Conservation (phyloP, 2,329 filamentous ascomycete genomes). For the Malbranchea zuffiana region DNA sequence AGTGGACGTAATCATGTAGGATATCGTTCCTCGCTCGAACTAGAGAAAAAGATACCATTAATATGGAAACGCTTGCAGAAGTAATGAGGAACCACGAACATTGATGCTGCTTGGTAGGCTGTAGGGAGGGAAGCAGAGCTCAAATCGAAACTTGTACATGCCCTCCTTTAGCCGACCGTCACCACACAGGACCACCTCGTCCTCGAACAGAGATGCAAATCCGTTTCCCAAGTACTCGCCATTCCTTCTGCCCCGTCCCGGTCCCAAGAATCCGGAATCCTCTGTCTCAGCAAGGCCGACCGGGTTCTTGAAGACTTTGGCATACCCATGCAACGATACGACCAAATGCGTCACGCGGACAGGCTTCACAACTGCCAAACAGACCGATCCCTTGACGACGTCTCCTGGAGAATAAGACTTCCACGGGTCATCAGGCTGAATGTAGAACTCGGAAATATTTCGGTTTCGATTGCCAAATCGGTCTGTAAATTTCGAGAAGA, state of each 20-base stretch:
- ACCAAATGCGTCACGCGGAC: slow-evolving; percentile 54
- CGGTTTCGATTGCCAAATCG: slow-evolving; percentile 44
- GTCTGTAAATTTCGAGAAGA: slow-evolving; percentile 46
- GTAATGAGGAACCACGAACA: slow-evolving; percentile 45
- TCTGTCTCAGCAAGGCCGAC: slow-evolving; percentile 45
- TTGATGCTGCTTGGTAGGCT: slow-evolving; percentile 77
- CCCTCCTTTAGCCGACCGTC: slow-evolving; percentile 53
- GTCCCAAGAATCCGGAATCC: slow-evolving; percentile 40
- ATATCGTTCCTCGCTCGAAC: slow-evolving; percentile 92
- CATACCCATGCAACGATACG: slow-evolving; percentile 52
- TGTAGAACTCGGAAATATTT: slow-evolving; percentile 50
- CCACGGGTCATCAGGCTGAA: slow-evolving; percentile 53
- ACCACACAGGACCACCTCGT: slow-evolving; percentile 53
- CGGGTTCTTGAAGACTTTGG: slow-evolving; percentile 54
- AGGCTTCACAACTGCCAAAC: slow-evolving; percentile 50
- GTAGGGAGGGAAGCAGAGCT: slow-evolving; percentile 50
- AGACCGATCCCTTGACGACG: slow-evolving; percentile 48
- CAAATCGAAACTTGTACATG: slow-evolving; percentile 56
- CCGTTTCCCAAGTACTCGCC: slow-evolving; percentile 53
- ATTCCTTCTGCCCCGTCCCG: slow-evolving; percentile 43
- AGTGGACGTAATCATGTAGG: slow-evolving; percentile 82
- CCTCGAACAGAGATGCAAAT: slow-evolving; percentile 53
- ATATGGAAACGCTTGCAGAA: slow-evolving; percentile 9
- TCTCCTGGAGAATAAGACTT: slow-evolving; percentile 53
- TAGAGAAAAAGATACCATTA: slow-evolving; percentile 31